These are phyloP conservation scores for Teratosphaeria nubilosa DNA, from an alignment of 2,329 filamentous ascomycete species.

Conservation along the genomic window DNA sequence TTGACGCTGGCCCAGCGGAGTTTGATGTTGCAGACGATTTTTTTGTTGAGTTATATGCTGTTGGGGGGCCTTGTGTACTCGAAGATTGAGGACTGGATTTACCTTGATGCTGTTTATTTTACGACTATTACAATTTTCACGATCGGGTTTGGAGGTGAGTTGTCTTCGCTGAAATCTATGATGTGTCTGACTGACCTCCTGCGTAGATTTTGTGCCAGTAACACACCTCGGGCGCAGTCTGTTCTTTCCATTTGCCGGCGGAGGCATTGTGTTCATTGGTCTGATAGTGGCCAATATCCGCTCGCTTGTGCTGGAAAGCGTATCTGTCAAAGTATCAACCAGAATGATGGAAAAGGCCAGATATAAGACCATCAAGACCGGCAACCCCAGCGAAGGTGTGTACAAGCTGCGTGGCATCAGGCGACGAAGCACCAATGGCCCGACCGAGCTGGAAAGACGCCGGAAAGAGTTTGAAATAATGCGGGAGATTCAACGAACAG, in stretches of 20 bases:
- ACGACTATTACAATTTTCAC: constrained; percentile 56
- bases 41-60: constrained; percentile 66
- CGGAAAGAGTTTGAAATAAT: constrained; percentile 36
- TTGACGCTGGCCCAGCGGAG: constrained; percentile 73
- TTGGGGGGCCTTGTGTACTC: constrained; percentile 65
- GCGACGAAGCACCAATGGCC: constrained; percentile 18
- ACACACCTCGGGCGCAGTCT: constrained; percentile 54
- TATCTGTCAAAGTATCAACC: constrained; percentile 48
- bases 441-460: constrained; percentile 46
- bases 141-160: constrained; percentile 41
- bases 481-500: constrained; percentile 62
- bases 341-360: constrained; percentile 46
- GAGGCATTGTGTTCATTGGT: constrained; percentile 74
- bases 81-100: constrained; percentile 46
- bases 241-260: constrained; percentile 69
- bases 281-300: constrained; percentile 54
- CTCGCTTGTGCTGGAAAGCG: constrained; percentile 48
- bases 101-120: constrained; percentile 42
- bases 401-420: constrained; percentile 4
- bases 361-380: constrained; percentile 30
- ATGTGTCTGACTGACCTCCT: too few relatives aligned
- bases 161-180: too few relatives aligned
- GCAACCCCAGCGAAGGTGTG: constrained; percentile 36
- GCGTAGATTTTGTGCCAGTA: constrained; percentile 40
- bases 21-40: constrained; percentile 78